Evolutionary conservation across 2,329 filamentous ascomycete genomes (phyloP), one percentile per base, ranked within the genome.

Genomic region (Fusarium coicis): DNA sequence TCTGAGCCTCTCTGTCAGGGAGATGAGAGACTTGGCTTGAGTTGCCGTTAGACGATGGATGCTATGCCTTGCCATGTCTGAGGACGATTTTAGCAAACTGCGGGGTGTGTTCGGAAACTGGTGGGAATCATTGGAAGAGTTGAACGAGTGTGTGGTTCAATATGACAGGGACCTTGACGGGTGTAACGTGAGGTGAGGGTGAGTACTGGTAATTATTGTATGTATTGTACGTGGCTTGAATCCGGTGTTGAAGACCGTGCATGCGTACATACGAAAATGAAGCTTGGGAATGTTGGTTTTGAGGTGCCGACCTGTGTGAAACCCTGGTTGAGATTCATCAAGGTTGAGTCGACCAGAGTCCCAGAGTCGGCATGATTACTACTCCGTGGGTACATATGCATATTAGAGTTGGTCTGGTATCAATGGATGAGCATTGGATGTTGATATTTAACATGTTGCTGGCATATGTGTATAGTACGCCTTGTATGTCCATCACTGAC

Each of bases 1-100:
- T 70, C 70, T 73, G 69, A 72, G 70, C 70, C 65, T 58, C 65
- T 56, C 60, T 39, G 42, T 26, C 18, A 44, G 47, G 50, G 69
- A 73, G 61, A 73, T 72, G 50, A 73, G 44, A 40, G 64, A 39
- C 46, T 37, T 50, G 28, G 37, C 59, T 46, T 30, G 32, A 42
- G 40, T 32, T 34, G 32, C 50, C 18, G 39, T 36, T 50, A 10
- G 21, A 44, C 61, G 32, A 59, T 59, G 53, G 62, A 52, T 34
- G 52, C n/a, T 50, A 30, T 66, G 44, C 44, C 40, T 65, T 64
- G 58, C 44, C 40, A 57, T 59, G 58, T 49, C 34, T 53, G 34
- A 37, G 34, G 19, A 53, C 10, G 10, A 37, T 32, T 21, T 19
- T 34, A 50, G 47, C 30, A 26, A 36, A 32, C 47, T 68, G 54